Base-by-base conservation (phyloP, 805 yeast genomes). In the Saccharomyces mikatae region DNA sequence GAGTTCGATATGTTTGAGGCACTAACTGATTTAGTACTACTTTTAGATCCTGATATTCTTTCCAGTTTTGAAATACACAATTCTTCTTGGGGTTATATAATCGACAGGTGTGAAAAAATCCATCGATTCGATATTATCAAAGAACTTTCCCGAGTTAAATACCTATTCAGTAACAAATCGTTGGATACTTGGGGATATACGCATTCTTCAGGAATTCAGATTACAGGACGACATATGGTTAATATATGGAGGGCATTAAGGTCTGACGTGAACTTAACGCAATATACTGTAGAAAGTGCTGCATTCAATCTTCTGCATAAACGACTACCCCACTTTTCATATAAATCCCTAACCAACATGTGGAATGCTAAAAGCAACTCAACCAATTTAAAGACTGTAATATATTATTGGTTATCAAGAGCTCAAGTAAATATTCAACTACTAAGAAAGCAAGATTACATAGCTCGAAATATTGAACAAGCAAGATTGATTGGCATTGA, bases 401-500 rank as follows among this genome's bases (percentile, higher is more conserved):
- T 86, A 81, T 64, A 79, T 73, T 68, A 62, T 69, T 50, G 73
- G 71, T 26, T 74, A 83, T 54, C 67, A 79, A 17, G 76, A 69
- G 21, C 69, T 74, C 46, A 79, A 75, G 41, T 64, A 75, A 54
- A 69, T 55, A 29, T 66, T 57, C 62, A 76, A 54, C 67, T 89
- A 1, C 65, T 89, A 4, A 78, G 76, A 4, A 75, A 79, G 24
- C 83, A 81, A 53, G 96, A 90, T 61, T 62, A 87, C 4, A 74
- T 92, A 1, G 76, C 83, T 11, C 77, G 84, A 60, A 87, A 86
- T 22, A 80, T 86, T 13, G 98, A 91, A 60, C 87, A 88, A 67
- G 88, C 97, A 0, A 74, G 96, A 49, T 68, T 94, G 31, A 78
- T 90, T 24, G 99, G 99, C 0, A 81, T 94, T 28, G 98, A 94